Base-by-base conservation (phyloP, 2,329 filamentous ascomycete genomes). In the Amylocarpus encephaloides region DNA sequence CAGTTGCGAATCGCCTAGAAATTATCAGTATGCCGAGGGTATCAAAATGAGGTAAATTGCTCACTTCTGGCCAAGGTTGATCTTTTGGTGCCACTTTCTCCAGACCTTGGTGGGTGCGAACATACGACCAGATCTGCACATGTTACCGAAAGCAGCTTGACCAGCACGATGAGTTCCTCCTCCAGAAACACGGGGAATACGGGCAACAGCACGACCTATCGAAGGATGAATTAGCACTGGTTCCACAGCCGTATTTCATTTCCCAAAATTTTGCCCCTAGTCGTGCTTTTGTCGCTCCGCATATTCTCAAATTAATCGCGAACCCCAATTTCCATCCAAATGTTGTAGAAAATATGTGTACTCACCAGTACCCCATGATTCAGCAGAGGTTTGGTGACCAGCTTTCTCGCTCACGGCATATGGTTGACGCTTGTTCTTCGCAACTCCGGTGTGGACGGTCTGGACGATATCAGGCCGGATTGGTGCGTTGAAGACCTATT, bases 341-440 rank as follows among this genome's bases (percentile, higher is more conserved):
- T 41, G 50, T 53, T 64, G 53, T 18, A 30, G 34, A 48, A 47
- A 52, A 58, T 58, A n/a, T 52, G 42, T 60, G 55, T 60, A 86
- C 86, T 77, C 74, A 94, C 89, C 92, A 79, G 92, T 97, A 85
- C 92, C 92, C 93, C 93, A 98, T 65, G 94, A 98, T 83, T 98
- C 93, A 72, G 93, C 93, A 77, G 89, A 95, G 73, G 93, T 98
- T 82, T 98, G 93, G 80, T 98, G 93, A 80, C 93, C 93, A 72
- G 93, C 93, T 88, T 98, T 98, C 87, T 97, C 92, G 86, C 90
- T 95, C 82, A 98, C 93, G 70, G 93, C 84, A 76, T 98, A 98
- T 67, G 93, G 91, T 79, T 98, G 93, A 74, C 93, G 87, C 86
- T 95, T 96, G 86, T 98, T 98, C 89, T 98, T 98, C 73, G 92